These are phyloP conservation scores for Inosperma sp. DNA, from an alignment of 768 basidiomycete genomes.

Conservation along the genomic window DNA sequence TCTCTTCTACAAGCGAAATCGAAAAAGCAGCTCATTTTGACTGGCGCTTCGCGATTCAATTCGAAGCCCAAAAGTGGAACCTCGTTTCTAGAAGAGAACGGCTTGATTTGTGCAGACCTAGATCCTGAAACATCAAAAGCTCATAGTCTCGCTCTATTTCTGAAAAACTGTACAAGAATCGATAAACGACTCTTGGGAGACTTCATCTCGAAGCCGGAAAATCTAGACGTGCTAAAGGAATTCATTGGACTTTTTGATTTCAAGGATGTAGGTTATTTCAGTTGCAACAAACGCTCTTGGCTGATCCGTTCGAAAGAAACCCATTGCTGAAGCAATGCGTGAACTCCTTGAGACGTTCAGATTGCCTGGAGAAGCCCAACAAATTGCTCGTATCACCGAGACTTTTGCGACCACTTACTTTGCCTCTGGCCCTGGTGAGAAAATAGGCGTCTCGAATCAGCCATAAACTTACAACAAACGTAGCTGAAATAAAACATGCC, in stretches of 20 bases:
- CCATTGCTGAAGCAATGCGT: conserved; percentile 92
- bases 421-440: conserved; percentile 71
- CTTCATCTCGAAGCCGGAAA: conserved; percentile 86
- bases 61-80: conserved; percentile 87
- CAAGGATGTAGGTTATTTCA: conserved; percentile 54
- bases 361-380: conserved; percentile 92
- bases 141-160: conserved; percentile 74
- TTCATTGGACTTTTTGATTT: conserved; percentile 91
- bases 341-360: conserved; percentile 92
- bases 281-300: background rate
- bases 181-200: conserved; percentile 95
- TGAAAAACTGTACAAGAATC: conserved; percentile 77
- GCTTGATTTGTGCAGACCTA: conserved; percentile 72
- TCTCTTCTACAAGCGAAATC: conserved; percentile 67
- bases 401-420: conserved; percentile 92
- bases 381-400: conserved; percentile 90
- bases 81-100: conserved; percentile 88
- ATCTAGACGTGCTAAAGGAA: conserved; percentile 76
- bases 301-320: conserved; percentile 55
- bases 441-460: conserved; percentile 6
- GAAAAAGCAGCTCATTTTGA: conserved; percentile 78
- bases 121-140: conserved; percentile 51
- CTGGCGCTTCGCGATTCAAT: conserved; percentile 86
- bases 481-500: conserved; percentile 84
- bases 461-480: background rate